Evolutionary conservation across 2,329 filamentous ascomycete species (phyloP).

Genomic region (Scleromitrula shiraiana): DNA sequence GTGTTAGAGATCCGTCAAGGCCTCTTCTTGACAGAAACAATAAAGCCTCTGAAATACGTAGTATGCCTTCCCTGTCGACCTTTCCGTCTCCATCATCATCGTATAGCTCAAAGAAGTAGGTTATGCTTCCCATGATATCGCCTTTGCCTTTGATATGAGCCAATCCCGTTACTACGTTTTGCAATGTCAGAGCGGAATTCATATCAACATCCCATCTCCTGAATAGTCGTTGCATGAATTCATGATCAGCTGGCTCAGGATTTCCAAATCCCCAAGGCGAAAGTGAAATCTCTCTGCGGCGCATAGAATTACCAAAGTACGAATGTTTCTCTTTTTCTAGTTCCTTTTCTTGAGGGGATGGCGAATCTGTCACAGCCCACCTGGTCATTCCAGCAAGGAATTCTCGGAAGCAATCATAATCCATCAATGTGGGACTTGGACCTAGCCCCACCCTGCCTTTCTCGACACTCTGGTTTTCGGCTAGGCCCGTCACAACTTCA

Average conservation of each 20-base stretch:
- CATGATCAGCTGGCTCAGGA: slow-evolving; percentile 78
- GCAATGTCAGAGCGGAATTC: slow-evolving; percentile 70
- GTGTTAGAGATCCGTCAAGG: slow-evolving; percentile 64
- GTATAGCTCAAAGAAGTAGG: slow-evolving; percentile 95
- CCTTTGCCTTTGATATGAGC: slow-evolving; percentile 86
- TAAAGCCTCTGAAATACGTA: slow-evolving; percentile 88
- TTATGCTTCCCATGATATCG: slow-evolving; percentile 97
- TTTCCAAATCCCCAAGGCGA: slow-evolving; percentile 48
- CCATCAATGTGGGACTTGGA: slow-evolving; percentile 87
- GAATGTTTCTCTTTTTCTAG: slow-evolving; percentile 48
- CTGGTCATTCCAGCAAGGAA: slow-evolving; percentile 83
- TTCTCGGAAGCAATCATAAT: slow-evolving; percentile 92
- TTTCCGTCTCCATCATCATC: slow-evolving; percentile 87
- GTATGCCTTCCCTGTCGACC: slow-evolving; percentile 89
- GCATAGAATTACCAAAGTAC: slow-evolving; percentile 51
- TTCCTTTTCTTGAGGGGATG: slow-evolving; percentile 47
- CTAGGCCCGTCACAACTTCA: slow-evolving; percentile 35
- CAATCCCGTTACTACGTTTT: slow-evolving; percentile 86
- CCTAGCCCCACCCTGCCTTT: slow-evolving; percentile 83
- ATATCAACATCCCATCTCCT: slow-evolving; percentile 78
- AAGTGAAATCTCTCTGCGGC: slow-evolving; percentile 27
- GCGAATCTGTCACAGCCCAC: slow-evolving; percentile 89
- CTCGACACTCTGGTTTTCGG: slow-evolving; percentile 52
- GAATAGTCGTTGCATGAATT: slow-evolving; percentile 86
- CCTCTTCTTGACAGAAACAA: slow-evolving; percentile 87